Percentiles rank a stretch among this genome's conserved stretches.
Conservation (phyloP, 768 basidiomycete species). For the Pleurotus eryngii region DNA sequence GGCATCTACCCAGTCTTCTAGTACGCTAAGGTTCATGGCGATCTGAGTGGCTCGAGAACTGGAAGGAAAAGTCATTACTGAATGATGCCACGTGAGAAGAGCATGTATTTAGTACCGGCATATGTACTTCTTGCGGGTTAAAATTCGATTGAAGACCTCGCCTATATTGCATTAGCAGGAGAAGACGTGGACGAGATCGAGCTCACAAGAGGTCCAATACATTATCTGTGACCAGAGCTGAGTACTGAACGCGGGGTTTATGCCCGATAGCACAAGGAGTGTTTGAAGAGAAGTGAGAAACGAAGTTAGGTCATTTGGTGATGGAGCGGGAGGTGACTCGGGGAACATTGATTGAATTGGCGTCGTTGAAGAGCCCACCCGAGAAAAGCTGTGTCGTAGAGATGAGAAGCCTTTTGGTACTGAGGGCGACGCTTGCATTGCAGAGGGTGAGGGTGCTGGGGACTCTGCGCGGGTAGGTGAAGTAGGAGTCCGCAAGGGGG, state of each 20-base stretch:
- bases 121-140: constrained; percentile 91
- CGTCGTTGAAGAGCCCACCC: constrained; percentile 39
- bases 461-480: constrained; percentile 49
- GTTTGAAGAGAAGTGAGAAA: constrained; percentile 86
- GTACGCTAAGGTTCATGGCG: constrained; percentile 73
- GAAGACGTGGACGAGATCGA: neutral
- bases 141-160: constrained; percentile 80
- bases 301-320: constrained; percentile 59
- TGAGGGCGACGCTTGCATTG: constrained; percentile 38
- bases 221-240: constrained; percentile 98
- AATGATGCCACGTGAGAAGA: neutral
- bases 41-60: constrained; percentile 89
- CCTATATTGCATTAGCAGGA: constrained; percentile 38
- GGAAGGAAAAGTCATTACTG: constrained; percentile 3
- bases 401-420: constrained; percentile 61
- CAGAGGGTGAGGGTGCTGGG: constrained; percentile 44
- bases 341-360: constrained; percentile 50
- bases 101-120: constrained; percentile 57
- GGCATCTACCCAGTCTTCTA: constrained; percentile 91
- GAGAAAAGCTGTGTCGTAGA: constrained; percentile 61
- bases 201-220: constrained; percentile 94
- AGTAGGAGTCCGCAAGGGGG: constrained; percentile 34
- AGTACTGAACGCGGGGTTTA: constrained; percentile 83
- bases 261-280: constrained; percentile 78
- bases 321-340: constrained; percentile 38